Base-by-base conservation (phyloP, 2,329 filamentous ascomycete genomes). In the Microdochium bolleyi region DNA sequence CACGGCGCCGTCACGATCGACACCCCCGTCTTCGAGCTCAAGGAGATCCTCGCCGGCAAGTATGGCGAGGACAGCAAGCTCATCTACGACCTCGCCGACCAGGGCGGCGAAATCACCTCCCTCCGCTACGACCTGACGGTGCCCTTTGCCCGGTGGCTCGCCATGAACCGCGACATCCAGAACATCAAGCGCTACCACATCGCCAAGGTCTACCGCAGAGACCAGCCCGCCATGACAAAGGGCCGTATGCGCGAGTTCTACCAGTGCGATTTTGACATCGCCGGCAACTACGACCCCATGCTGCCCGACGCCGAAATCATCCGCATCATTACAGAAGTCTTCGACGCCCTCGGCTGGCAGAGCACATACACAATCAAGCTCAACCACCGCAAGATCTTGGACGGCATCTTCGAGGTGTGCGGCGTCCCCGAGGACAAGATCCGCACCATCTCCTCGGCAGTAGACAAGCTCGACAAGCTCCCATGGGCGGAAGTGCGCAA, bases 61-160 rank as follows among this genome's bases (percentile, higher is more conserved):
- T 59, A 62, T 55, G 64, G 66, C 55, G 63, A 69, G 59, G 66
- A 67, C 53, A 62, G 61, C n/a, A 64, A 65, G 54, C 62, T 91
- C 64, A 91, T 92, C 70, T 92, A 92, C 73, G 87, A 92, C 65
- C 79, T 92, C 57, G 84, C 85, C 59, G 88, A 94, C 64, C 88
- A 94, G 67, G 89, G 88, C 59, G 89, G 89, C 57, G 88, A 94
- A 73, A 76, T 90, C 55, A 89, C 86, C 70, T 89, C 88, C 16
- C 76, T 92, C 58, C 82, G 89, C 61, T 94, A 92, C 71, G 89
- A 92, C 64, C 71, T 92, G 58, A 90, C 88, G 0, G 87, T 91
- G 9, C 86, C 87, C 21, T 89, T 89, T 63, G 87, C 87, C 55
- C 79, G 87, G 67, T 90, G 84, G 84, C 79, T 90, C 54, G 86